phyloP scores from a whole-genome alignment of 2,329 filamentous ascomycete genomes.

The Tolypocladium sp. region DNA sequence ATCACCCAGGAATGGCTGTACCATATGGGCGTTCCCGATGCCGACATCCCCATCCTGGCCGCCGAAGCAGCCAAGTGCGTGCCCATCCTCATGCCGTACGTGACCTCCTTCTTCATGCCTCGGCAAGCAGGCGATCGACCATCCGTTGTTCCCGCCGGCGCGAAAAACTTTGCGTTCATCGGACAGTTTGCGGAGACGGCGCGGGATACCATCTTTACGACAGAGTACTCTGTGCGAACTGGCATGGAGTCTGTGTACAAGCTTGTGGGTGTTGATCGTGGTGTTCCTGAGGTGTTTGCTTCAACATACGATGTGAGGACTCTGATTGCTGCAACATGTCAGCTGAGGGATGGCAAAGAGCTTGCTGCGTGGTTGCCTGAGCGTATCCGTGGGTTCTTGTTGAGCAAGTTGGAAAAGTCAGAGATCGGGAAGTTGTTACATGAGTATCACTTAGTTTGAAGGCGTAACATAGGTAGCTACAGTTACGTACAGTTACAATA shows the following conservation, averaged over 20 bases:
- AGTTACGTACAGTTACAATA: background rate
- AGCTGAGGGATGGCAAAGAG: background rate
- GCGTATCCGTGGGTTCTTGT: background rate
- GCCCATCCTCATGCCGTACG: background rate
- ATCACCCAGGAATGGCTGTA: background rate
- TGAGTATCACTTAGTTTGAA: background rate
- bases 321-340: background rate
- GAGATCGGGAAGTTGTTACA: background rate
- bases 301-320: background rate
- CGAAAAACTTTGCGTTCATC: background rate
- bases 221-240: constrained; percentile 24
- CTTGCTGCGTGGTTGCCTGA: background rate
- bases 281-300: background rate
- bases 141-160: background rate
- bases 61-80: background rate
- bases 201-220: constrained; percentile 5
- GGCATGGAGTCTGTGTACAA: constrained; percentile 27
- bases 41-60: background rate
- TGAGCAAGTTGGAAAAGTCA: background rate
- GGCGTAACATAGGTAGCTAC: background rate
- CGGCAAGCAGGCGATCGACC: background rate
- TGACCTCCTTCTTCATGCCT: background rate
- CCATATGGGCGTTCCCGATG: background rate
- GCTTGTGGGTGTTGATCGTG: constrained; percentile 3
- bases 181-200: background rate